phyloP scores from a whole-genome alignment of 2,329 filamentous ascomycete genomes.

The Venturia oleaginea region DNA sequence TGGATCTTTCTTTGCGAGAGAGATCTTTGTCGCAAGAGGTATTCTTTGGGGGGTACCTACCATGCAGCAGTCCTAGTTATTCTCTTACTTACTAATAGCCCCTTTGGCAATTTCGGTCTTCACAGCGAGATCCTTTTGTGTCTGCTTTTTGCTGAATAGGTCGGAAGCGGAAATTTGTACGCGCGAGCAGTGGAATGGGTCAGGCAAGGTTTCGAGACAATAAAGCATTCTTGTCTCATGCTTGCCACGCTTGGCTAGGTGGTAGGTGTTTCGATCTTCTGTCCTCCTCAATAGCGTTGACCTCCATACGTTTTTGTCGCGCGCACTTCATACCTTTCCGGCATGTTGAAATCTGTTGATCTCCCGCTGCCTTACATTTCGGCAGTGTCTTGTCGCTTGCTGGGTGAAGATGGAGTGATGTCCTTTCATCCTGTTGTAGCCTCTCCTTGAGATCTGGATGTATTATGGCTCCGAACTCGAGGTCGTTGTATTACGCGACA shows the following conservation, averaged over 20 bases:
- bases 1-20: background rate
- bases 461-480: background rate
- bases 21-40: background rate
- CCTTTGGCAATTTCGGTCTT: background rate
- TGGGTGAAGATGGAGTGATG: background rate
- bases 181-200: background rate
- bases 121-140: background rate
- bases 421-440: background rate
- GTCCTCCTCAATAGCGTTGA: background rate
- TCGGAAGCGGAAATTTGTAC: background rate
- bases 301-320: background rate
- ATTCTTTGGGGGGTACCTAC: background rate
- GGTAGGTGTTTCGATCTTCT: background rate
- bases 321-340: background rate
- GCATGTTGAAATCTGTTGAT: background rate
- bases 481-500: background rate
- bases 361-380: background rate
- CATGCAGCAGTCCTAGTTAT: background rate
- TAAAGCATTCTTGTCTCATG: background rate
- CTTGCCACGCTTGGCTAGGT: background rate
- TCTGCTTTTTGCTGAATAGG: background rate
- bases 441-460: background rate
- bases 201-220: background rate
- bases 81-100: background rate
- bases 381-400: background rate